These are phyloP conservation scores for Microbotryum intermedium DNA, from an alignment of 1,284 basidiomycete genomes.

Conservation along the genomic window DNA sequence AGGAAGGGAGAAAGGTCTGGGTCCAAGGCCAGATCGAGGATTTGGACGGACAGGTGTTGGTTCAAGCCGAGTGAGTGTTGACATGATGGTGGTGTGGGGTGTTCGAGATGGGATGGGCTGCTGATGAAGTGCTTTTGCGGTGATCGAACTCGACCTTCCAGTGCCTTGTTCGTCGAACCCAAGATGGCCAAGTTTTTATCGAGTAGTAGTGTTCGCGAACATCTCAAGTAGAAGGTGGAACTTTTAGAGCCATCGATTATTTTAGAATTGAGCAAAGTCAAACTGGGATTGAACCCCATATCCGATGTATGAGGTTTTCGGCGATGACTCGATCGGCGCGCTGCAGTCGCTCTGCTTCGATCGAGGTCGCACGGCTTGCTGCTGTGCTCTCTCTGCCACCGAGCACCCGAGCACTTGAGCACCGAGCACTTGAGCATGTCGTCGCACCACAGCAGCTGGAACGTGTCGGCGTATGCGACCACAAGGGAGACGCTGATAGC, in stretches of 20 bases:
- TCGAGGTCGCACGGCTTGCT: too few relatives aligned
- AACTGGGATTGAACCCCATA: too few relatives aligned
- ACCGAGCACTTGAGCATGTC: too few relatives aligned
- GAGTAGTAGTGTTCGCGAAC: constrained; percentile 31
- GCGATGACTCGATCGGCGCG: too few relatives aligned
- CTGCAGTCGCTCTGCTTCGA: too few relatives aligned
- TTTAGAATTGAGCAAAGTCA: neutral
- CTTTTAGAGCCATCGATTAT: neutral
- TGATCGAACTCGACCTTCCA: constrained; percentile 31
- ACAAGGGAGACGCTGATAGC: constrained; percentile 12
- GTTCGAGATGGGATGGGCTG: neutral
- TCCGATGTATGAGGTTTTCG: too few relatives aligned
- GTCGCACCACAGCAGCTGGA: too few relatives aligned
- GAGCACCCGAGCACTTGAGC: too few relatives aligned
- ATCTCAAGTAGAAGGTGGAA: constrained; percentile 18
- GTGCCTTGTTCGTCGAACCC: constrained; percentile 72
- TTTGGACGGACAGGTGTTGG: constrained; percentile 64
- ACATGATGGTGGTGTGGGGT: neutral
- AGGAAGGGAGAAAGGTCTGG: constrained; percentile 63
- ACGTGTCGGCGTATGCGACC: neutral
- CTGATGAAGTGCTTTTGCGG: neutral
- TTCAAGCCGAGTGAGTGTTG: constrained; percentile 60
- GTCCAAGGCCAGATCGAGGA: constrained; percentile 68
- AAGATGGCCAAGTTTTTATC: constrained; percentile 67
- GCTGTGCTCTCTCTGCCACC: too few relatives aligned